phyloP scores from a whole-genome alignment of 805 yeast genomes.

The Saturnispora sanitii region DNA sequence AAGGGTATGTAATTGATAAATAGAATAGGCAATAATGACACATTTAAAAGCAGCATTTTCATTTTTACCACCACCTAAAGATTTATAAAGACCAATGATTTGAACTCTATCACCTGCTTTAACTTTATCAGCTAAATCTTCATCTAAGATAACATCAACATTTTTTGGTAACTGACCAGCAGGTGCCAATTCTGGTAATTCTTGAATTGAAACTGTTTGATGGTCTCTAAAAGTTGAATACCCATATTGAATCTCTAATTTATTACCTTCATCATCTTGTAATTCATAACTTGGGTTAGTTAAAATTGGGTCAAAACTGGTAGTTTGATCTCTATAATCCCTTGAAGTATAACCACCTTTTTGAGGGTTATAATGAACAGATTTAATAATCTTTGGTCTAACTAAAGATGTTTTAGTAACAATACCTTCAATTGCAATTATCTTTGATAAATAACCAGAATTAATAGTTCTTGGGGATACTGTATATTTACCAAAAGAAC shows the following conservation, averaged over 20 bases:
- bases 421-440: constrained; percentile 89
- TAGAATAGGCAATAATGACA: constrained; percentile 78
- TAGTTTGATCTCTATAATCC: constrained; percentile 87
- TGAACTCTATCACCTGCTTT: constrained; percentile 97
- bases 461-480: constrained; percentile 82
- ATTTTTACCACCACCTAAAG: constrained; percentile 68
- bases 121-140: constrained; percentile 82
- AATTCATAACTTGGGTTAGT: constrained; percentile 86
- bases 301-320: constrained; percentile 74
- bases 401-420: constrained; percentile 90
- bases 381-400: constrained; percentile 82
- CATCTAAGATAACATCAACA: constrained; percentile 86
- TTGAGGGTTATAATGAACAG: constrained; percentile 85
- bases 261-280: constrained; percentile 86
- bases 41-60: constrained; percentile 65
- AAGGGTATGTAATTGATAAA: constrained; percentile 79
- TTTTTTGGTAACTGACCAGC: constrained; percentile 96
- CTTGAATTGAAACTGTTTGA: constrained; percentile 88
- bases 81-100: constrained; percentile 86
- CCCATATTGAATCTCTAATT: constrained; percentile 84
- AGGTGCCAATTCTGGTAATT: constrained; percentile 96
- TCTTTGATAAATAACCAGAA: constrained; percentile 64
- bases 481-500: constrained; percentile 83
- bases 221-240: constrained; percentile 88
- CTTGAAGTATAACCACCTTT: constrained; percentile 81